Conservation (phyloP, 805 yeast species). For the Zygotorulaspora florentina region DNA sequence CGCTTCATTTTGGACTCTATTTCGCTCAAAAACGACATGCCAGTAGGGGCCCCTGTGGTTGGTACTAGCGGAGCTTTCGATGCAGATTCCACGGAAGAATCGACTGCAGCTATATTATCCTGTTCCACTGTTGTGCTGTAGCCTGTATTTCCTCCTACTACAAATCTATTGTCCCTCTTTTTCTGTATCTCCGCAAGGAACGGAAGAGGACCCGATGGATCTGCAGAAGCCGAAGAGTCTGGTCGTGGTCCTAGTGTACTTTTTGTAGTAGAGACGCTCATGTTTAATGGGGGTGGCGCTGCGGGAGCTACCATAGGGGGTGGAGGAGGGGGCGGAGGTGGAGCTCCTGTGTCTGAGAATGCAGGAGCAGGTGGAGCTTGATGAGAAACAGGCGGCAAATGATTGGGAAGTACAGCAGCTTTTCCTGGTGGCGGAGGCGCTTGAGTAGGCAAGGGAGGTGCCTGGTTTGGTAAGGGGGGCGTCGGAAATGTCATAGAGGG, state of each 20-base stretch:
- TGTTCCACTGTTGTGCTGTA: slow-evolving; percentile 27
- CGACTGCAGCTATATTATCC: slow-evolving; percentile 18
- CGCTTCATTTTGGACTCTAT: slow-evolving; percentile 27
- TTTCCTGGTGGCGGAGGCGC: slow-evolving; percentile 18
- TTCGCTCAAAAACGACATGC: slow-evolving; percentile 31
- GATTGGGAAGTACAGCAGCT: slow-evolving; percentile 11
- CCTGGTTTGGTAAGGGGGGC: slow-evolving; percentile 12
- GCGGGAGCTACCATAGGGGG: no score
- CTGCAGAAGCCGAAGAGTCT: slow-evolving; percentile 17
- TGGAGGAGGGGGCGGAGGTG: slow-evolving; percentile 9
- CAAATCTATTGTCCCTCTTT: slow-evolving; percentile 44
- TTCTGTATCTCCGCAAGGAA: slow-evolving; percentile 49
- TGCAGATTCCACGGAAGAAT: slow-evolving; percentile 19
- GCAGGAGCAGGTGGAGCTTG: slow-evolving; percentile 27
- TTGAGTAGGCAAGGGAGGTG: slow-evolving; percentile 20
- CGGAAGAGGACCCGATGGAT: slow-evolving; percentile 41
- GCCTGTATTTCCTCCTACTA: slow-evolving; percentile 38
- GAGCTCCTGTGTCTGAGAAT: slow-evolving; percentile 12
- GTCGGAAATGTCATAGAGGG: slow-evolving; percentile 16
- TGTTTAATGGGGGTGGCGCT: slow-evolving; percentile 4
- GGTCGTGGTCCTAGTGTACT: background rate
- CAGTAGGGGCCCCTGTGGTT: slow-evolving; percentile 7
- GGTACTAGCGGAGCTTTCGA: slow-evolving; percentile 8
- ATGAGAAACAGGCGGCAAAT: slow-evolving; percentile 25
- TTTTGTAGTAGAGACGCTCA: background rate